Evolutionary conservation across 106 monocot species (phyloP).

Genomic region (Dendrobium nobile): DNA sequence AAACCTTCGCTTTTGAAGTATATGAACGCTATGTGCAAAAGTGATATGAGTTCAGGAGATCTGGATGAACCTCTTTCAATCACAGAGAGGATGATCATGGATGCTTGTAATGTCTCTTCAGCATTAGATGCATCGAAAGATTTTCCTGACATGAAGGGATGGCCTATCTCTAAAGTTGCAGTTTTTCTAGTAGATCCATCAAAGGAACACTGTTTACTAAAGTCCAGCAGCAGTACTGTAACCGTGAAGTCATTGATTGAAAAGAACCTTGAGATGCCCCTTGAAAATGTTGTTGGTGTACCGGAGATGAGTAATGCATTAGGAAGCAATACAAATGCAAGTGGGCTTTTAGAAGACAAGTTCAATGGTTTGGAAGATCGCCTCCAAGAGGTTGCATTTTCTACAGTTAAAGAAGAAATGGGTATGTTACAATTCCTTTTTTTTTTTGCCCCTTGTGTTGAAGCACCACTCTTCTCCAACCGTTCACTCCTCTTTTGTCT

Average conservation of each 20-base stretch:
- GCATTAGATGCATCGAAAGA: slow-evolving; percentile 38
- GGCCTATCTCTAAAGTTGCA: slow-evolving; percentile 60
- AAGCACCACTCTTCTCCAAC: background rate
- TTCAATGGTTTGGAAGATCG: slow-evolving; percentile 2
- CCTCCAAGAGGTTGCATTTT: slow-evolving; percentile 36
- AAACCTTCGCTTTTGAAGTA: slow-evolving; percentile 27
- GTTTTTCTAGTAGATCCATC: slow-evolving; percentile 43
- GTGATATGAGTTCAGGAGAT: slow-evolving; percentile 5
- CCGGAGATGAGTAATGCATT: background rate
- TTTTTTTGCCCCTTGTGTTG: background rate
- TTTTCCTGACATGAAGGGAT: slow-evolving; percentile 27
- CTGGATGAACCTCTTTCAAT: slow-evolving; percentile 23
- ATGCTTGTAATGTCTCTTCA: slow-evolving; percentile 49
- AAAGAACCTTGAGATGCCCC: slow-evolving; percentile 24
- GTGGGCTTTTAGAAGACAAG: background rate
- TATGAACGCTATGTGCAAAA: slow-evolving; percentile 31
- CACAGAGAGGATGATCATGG: slow-evolving; percentile 45
- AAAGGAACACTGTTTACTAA: slow-evolving; percentile 43
- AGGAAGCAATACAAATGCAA: background rate
- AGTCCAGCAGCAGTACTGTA: slow-evolving; percentile 22
- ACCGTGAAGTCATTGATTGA: slow-evolving; percentile 61
- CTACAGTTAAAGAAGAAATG: slow-evolving; percentile 37
- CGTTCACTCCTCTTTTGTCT: too few species aligned
- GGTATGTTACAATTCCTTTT: slow-evolving; percentile 17
- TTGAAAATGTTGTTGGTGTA: background rate